Base-by-base conservation (phyloP, 306 rosid species). In the Ammopiptanthus mongolicus region DNA sequence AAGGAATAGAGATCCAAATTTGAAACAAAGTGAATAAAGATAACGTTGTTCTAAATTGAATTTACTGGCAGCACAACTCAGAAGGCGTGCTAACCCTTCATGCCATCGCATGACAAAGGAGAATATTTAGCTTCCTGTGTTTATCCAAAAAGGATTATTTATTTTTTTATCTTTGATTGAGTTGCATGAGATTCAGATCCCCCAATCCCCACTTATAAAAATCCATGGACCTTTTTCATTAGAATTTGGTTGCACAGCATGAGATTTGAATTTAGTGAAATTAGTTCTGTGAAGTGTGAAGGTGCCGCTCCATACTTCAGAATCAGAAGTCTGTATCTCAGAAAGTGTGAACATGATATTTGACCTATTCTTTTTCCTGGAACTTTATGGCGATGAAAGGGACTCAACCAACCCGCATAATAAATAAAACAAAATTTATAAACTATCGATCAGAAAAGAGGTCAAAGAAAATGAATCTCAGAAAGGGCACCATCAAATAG, bases 381-480 rank as follows among this genome's bases (percentile, higher is more conserved):
- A 7, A 41, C 11, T 58, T 31, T 3, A 57, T 56, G 60, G 69
- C 48, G 53, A 62, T 44, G 8, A 55, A 44, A 19, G 41, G 25
- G 58, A 6, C 53, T 52, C n/a, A 37, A 10, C 28, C n/a, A 37
- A 10, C 28, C n/a, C 48, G 22, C 42, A 25, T 51, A 21, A 18
- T 58, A 33, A 69, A 51, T 25, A 33, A 13, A 36, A 69, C 39
- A 69, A 8, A 48, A 36, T 37, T 11, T 4, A 36, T 5, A 25
- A 48, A 34, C 34, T 4, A 25, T 25, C 1, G 0, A 33, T 5
- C 18, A 23, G 25, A 18, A 71, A 62, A 13, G 41, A 34, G 50
- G 82, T 78, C 82, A 69, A 60, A 48, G 57, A 69, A 58, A 69
- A 59, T 58, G 56, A 69, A 78, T 46, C 67, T 29, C 0, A 1